Percentiles rank a stretch among this genome's conserved stretches.
phyloP scores from a whole-genome alignment of 108 stramenopile genomes.

The Ochromonas danica region DNA sequence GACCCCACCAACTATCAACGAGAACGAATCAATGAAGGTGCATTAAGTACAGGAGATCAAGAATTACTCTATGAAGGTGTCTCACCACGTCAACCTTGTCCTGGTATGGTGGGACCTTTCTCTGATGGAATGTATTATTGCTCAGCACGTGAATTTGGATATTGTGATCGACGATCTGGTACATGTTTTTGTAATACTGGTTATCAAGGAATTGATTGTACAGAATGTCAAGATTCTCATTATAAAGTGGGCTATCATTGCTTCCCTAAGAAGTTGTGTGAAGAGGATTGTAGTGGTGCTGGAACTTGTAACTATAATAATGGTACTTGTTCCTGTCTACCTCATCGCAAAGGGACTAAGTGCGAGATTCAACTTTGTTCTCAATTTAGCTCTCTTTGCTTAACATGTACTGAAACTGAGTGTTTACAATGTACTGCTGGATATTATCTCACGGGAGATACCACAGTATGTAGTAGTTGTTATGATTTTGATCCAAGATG shows the following conservation, averaged over 20 bases:
- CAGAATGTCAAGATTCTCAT: slow-evolving; percentile 59
- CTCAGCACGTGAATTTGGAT: slow-evolving; percentile 60
- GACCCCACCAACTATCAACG: slow-evolving; percentile 27
- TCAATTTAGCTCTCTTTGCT: slow-evolving; percentile 56
- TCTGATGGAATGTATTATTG: slow-evolving; percentile 64
- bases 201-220: slow-evolving; percentile 68
- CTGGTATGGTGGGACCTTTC: slow-evolving; percentile 70
- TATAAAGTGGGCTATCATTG: slow-evolving; percentile 59
- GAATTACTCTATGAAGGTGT: slow-evolving; percentile 30
- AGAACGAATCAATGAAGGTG: slow-evolving; percentile 33
- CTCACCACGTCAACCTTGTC: slow-evolving; percentile 53
- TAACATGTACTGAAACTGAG: slow-evolving; percentile 52
- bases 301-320: slow-evolving; percentile 68
- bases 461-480: slow-evolving; percentile 57
- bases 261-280: slow-evolving; percentile 65
- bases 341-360: slow-evolving; percentile 61
- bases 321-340: slow-evolving; percentile 63
- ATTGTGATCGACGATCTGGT: slow-evolving; percentile 74
- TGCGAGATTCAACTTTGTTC: slow-evolving; percentile 59
- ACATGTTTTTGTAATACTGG: slow-evolving; percentile 73
- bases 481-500: slow-evolving; percentile 67
- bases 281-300: slow-evolving; percentile 65
- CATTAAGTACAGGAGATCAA: background rate
- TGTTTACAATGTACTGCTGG: slow-evolving; percentile 65
- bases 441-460: slow-evolving; percentile 50